Percentiles rank a stretch among this genome's conserved stretches.
Conservation (phyloP, 106 monocot genomes). For the Alisma plantagoaquatica region DNA sequence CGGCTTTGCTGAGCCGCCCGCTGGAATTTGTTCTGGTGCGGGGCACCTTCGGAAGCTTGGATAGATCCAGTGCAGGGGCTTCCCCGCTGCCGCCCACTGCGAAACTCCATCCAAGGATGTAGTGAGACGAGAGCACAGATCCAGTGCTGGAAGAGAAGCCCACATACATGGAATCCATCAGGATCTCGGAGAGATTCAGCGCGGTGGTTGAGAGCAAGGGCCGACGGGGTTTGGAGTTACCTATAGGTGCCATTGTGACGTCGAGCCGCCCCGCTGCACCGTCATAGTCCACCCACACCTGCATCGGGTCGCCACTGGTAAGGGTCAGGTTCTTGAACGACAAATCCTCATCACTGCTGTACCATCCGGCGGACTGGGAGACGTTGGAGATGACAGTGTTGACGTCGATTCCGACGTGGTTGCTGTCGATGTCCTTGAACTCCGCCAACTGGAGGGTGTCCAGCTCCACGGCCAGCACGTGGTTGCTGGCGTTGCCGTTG, state of each 20-base stretch:
- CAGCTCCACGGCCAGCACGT: conserved; percentile 5
- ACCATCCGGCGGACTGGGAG: neutral
- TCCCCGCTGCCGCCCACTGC: conserved; percentile 1
- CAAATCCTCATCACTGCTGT: neutral
- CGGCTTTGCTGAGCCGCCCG: neutral
- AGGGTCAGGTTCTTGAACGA: conserved; percentile 11
- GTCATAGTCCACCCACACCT: conserved; percentile 10
- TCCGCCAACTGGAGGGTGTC: conserved; percentile 5
- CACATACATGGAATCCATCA: conserved; percentile 1
- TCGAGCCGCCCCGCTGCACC: neutral
- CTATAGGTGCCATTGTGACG: conserved; percentile 4
- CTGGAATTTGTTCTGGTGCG: neutral
- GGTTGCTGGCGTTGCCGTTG: conserved; percentile 6
- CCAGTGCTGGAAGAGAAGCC: conserved; percentile 10
- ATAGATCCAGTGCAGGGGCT: conserved; percentile 2
- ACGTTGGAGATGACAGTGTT: conserved; percentile 1
- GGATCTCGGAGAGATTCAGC: neutral
- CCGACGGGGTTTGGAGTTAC: neutral
- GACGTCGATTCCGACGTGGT: conserved; percentile 10
- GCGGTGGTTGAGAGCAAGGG: neutral
- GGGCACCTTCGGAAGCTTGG: conserved; percentile 2
- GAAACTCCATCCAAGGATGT: conserved; percentile 12
- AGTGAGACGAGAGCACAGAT: neutral
- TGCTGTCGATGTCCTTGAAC: conserved; percentile 10
- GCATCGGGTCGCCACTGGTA: conserved; percentile 7